Evolutionary conservation across 2,329 filamentous ascomycete genomes (phyloP).

Genomic region (Geosmithia morbida): DNA sequence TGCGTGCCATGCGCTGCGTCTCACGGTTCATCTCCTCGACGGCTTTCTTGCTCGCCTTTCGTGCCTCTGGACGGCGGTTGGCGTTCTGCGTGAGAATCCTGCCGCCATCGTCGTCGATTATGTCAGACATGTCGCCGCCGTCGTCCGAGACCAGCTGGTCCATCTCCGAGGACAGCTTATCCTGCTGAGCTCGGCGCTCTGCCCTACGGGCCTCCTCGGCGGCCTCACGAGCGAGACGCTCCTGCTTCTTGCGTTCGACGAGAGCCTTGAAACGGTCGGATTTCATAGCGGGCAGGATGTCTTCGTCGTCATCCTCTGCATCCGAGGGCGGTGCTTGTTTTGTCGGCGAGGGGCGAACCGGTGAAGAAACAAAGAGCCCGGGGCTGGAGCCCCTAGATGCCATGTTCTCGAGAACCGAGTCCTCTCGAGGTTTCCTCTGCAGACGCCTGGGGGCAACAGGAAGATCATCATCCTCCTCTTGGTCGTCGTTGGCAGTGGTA

Average conservation of each 20-base stretch:
- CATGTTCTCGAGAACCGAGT: conserved; percentile 17
- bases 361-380: conserved; percentile 43
- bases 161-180: conserved; percentile 18
- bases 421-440: conserved; percentile 17
- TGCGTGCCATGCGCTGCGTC: conserved; percentile 79
- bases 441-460: conserved; percentile 25
- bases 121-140: conserved; percentile 31
- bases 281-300: conserved; percentile 29
- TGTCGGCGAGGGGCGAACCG: conserved; percentile 18
- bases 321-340: conserved; percentile 18
- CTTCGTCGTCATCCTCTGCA: conserved; percentile 29
- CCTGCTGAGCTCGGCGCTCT: conserved; percentile 23
- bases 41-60: conserved; percentile 90
- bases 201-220: conserved; percentile 33
- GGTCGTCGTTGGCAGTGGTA: conserved; percentile 12
- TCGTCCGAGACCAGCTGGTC: conserved; percentile 18
- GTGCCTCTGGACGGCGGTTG: conserved; percentile 36
- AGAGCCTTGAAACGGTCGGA: conserved; percentile 56
- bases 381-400: conserved; percentile 18
- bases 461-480: conserved; percentile 23
- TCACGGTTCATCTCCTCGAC: conserved; percentile 90
- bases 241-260: conserved; percentile 57
- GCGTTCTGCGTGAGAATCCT: conserved; percentile 52
- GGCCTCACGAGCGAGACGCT: conserved; percentile 53
- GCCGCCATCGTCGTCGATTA: conserved; percentile 48